Evolutionary conservation across 2,329 filamentous ascomycete genomes (phyloP), one percentile per base, ranked within the genome.

Genomic region (Leptographium flavum): DNA sequence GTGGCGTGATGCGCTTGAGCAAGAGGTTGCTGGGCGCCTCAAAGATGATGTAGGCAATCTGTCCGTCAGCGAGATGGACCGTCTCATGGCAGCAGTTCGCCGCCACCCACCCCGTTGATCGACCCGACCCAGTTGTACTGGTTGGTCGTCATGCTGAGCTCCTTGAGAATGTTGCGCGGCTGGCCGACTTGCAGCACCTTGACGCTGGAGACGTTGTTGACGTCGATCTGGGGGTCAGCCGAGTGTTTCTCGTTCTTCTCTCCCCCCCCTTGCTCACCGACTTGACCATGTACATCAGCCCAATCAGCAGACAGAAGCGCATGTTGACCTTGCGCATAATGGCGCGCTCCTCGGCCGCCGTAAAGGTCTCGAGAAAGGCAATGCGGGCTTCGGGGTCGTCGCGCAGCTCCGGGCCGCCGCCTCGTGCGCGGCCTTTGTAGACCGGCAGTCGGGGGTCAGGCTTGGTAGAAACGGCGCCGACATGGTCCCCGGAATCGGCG

Each of bases 1-100:
- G 70, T 0, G 76, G 75, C 0, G 72, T 76, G 7, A 74, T 60
- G 39, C 71, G 74, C 54, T 80, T 81, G 41, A 82, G 60, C 15
- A 81, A 63, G 0, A 82, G 61, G 53, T 81, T 81, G 50, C 72
- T 75, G 4, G 78, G 78, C 8, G 81, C 59, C 54, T 81, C 76
- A 81, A 2, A 75, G 73, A 7, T 74, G 70, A 58, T 81, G 82
- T 55, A 79, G 81, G 3, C 36, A 19, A 49, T 47, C 38, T 48
- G 31, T 27, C 7, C 13, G 37, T 35, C 15, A 23, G 40, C 21
- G 14, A 21, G 11, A 25, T 3, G 10, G 5, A 9, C 13, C 4
- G 6, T 14, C 9, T 7, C 19, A 23, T 9, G 21, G 9, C 5
- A 17, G 22, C 27, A 28, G 27, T 4, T n/a, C 13, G 37, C 7